Evolutionary conservation across 345 rosid genomes (phyloP).

Genomic region (Linum usitatissimum): DNA sequence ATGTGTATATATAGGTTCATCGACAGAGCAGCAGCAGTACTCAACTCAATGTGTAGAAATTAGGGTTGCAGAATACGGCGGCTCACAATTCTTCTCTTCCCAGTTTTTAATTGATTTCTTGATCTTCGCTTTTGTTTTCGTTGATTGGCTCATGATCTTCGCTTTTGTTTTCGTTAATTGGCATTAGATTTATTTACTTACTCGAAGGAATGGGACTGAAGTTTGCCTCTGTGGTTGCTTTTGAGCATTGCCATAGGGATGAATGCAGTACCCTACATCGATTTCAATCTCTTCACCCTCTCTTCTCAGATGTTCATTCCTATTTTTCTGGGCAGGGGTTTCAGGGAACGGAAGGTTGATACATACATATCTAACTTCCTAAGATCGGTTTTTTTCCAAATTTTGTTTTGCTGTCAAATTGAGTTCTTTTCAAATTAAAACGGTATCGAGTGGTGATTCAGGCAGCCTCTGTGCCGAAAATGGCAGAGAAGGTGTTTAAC

Average conservation of each 20-base stretch:
- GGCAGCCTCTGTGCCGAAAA: slow-evolving; percentile 3
- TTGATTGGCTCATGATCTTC: neutral
- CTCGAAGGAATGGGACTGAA: neutral
- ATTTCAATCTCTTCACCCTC: neutral
- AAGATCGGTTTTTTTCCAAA: neutral
- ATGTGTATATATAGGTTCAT: no score
- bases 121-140: neutral
- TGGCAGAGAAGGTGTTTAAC: slow-evolving; percentile 6
- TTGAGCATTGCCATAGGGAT: neutral
- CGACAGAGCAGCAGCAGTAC: no score
- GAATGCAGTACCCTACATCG: slow-evolving; percentile 3
- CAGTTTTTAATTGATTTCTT: no score
- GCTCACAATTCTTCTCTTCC: no score
- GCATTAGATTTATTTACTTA: neutral
- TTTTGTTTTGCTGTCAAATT: neutral
- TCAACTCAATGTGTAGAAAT: no score
- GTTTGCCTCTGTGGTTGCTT: slow-evolving; percentile 3
- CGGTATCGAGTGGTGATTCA: slow-evolving; percentile 1
- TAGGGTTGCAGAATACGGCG: no score
- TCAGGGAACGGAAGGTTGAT: neutral
- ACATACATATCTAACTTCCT: neutral
- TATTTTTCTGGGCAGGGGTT: neutral
- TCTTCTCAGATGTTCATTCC: neutral
- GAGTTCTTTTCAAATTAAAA: no score
- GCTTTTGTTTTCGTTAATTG: neutral